Evolutionary conservation across 2,329 filamentous ascomycete genomes (phyloP).

Genomic region (Sporothrix mexicana): DNA sequence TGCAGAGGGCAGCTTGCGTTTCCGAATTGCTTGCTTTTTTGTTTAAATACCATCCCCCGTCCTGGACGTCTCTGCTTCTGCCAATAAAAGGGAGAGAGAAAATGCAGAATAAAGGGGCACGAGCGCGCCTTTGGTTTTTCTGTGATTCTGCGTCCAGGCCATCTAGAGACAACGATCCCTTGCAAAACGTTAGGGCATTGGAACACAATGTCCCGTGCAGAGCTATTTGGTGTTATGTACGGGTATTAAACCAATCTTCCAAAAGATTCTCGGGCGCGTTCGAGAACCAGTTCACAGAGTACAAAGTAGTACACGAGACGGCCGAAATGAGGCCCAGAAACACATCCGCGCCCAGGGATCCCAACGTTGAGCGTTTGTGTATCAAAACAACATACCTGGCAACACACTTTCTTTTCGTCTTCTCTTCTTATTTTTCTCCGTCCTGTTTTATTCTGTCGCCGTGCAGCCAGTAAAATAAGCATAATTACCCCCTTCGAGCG

Average conservation of each 20-base stretch:
- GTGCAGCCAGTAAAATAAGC: neutral
- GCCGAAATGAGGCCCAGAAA: neutral
- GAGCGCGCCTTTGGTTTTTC: neutral
- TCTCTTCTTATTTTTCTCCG: neutral
- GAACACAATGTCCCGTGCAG: neutral
- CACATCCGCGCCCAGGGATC: constrained; percentile 11
- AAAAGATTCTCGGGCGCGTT: neutral
- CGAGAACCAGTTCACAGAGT: neutral
- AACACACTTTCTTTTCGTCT: neutral
- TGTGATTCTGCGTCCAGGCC: neutral
- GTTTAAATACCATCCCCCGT: neutral
- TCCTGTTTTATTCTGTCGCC: neutral
- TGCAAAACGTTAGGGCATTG: neutral
- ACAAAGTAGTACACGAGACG: neutral
- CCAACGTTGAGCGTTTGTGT: neutral
- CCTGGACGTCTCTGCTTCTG: neutral
- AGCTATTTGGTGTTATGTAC: neutral
- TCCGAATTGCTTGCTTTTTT: neutral
- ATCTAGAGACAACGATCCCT: constrained; percentile 1
- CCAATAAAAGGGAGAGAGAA: neutral
- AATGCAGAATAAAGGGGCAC: constrained; percentile 5
- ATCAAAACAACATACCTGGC: neutral
- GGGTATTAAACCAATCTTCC: neutral
- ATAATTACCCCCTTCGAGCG: neutral
- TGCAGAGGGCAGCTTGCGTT: too few relatives aligned